Conservation (phyloP, 108 stramenopile genomes). For the Pseudonitzschia delicatissima region DNA sequence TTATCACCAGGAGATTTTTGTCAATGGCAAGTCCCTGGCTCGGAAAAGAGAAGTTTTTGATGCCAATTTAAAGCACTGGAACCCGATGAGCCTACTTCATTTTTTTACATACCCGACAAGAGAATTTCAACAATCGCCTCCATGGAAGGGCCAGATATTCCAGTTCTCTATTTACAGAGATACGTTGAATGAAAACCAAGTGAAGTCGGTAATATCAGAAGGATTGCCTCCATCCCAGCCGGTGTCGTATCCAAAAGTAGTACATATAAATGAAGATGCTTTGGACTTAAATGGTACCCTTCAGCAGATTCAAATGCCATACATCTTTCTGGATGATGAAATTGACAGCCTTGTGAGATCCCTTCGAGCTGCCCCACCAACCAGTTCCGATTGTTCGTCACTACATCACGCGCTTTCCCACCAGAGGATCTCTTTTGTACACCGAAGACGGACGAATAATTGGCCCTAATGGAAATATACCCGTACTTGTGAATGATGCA, state of each 20-base stretch:
- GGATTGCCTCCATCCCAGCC: conserved; percentile 22
- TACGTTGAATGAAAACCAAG: background rate
- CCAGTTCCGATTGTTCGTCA: conserved; percentile 2
- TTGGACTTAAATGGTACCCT: background rate
- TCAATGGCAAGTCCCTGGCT: conserved; percentile 25
- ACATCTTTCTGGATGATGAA: conserved; percentile 15
- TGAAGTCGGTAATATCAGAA: conserved; percentile 8
- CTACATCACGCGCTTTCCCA: conserved; percentile 29
- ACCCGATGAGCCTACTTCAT: background rate
- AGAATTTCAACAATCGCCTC: background rate
- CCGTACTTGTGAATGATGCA: background rate
- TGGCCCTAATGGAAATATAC: background rate
- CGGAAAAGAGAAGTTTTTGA: conserved; percentile 24
- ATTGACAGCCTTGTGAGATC: conserved; percentile 13
- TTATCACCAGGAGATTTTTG: conserved; percentile 25
- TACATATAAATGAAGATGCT: conserved; percentile 43
- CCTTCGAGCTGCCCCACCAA: background rate
- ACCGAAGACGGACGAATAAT: conserved; percentile 7
- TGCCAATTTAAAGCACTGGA: conserved; percentile 28
- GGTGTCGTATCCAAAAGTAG: background rate
- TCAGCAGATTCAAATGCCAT: conserved; percentile 14
- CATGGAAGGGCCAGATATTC: conserved; percentile 30
- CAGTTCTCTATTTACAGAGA: conserved; percentile 14
- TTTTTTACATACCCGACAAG: conserved; percentile 19
- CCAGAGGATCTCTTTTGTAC: conserved; percentile 10